Evolutionary conservation across 2,329 filamentous ascomycete genomes (phyloP), one percentile per base, ranked within the genome.

Genomic region (Dactylonectria macrodidyma): DNA sequence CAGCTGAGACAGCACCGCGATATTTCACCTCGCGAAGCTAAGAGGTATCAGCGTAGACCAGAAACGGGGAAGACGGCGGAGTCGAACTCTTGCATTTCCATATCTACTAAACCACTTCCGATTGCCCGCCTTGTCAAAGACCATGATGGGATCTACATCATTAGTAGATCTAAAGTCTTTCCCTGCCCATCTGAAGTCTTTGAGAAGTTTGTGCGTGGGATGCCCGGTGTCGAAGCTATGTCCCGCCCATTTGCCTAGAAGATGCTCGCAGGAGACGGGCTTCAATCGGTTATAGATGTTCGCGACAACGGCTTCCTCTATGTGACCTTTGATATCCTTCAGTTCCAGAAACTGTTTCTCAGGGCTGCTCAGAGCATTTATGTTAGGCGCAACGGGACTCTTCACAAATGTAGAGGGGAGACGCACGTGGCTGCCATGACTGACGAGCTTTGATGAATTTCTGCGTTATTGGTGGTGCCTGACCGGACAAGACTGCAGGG

Each of bases 71-170:
- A 38, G 36, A 38, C 2, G 36, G 10, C 12, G 16, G 4, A 30
- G 26, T 30, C 38, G 12, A 14, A 41, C 38, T 41, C 38, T 41
- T 14, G 38, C 38, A 6, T 41, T 12, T 41, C 38, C 38, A 16
- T 41, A 41, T 41, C 16, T 14, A 6, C 11, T 41, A 12, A 6
- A 16, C 38, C 38, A 41, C 11, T 6, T 16, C 3, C 38, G 38
- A 16, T 41, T 41, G 78, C 79, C 3, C 79, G 69, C 72, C 78
- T 77, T 11, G 11, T 62, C 62, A 30, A 68, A 72, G 1, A 77
- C 55, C 24, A 77, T 72, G 36, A 80, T 68, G 8, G 78, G 78
- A 10, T 78, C 77, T 10, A 79, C 77, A 44, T 80, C 77, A 16
- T 80, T 70, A 1, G 69, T 68, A 3, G 66, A 71, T 3, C 72